Percentiles rank a stretch among this genome's conserved stretches.
These are phyloP conservation scores for Tephrocybe sp. DNA, from an alignment of 768 basidiomycete species.

Conservation along the genomic window DNA sequence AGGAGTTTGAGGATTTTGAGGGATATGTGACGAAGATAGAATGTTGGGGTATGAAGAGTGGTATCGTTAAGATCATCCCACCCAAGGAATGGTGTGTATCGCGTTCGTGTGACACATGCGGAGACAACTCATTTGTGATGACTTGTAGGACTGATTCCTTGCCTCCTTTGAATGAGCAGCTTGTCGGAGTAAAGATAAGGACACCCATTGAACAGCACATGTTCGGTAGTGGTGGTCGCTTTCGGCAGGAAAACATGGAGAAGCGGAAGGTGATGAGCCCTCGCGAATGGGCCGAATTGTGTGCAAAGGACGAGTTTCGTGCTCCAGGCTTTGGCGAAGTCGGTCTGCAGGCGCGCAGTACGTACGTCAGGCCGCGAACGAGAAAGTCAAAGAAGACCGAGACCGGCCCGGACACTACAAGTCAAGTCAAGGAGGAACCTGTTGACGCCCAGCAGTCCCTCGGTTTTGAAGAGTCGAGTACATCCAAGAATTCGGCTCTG, in stretches of 20 bases:
- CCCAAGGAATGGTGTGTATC: conserved; percentile 79
- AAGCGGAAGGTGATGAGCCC: conserved; percentile 81
- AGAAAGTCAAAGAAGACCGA: conserved; percentile 42
- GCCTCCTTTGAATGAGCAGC: conserved; percentile 67
- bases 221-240: conserved; percentile 82
- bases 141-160: conserved; percentile 61
- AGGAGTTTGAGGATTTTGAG: conserved; percentile 91
- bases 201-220: conserved; percentile 94
- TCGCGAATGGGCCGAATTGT: conserved; percentile 84
- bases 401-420: conserved; percentile 37
- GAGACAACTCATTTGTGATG: background rate
- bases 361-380: conserved; percentile 29
- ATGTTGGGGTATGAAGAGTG: conserved; percentile 86
- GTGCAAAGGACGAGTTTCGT: conserved; percentile 65
- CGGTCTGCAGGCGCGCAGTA: conserved; percentile 46
- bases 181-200: conserved; percentile 75
- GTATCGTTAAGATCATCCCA: conserved; percentile 95
- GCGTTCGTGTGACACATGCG: background rate
- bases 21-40: conserved; percentile 83
- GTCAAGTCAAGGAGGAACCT: conserved; percentile 48
- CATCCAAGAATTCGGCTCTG: conserved; percentile 20
- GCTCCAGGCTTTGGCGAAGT: conserved; percentile 73
- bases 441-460: conserved; percentile 31
- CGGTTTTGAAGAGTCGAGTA: conserved; percentile 21
- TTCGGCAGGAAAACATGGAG: conserved; percentile 88